phyloP scores from a whole-genome alignment of 306 rosid species.

The Castanospermum australe region DNA sequence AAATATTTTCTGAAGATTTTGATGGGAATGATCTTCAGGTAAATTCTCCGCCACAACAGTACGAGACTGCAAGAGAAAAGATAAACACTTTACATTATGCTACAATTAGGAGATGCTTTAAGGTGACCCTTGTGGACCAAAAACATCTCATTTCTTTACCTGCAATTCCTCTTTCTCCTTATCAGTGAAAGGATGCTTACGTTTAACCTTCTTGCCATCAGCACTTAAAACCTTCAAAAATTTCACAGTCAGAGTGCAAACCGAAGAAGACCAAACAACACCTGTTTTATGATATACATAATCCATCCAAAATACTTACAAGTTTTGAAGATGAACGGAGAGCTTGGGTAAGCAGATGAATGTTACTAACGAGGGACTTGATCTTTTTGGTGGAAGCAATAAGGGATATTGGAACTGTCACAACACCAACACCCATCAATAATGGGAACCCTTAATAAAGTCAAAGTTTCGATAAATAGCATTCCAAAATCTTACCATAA shows the following conservation, averaged over 20 bases:
- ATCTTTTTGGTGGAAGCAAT: constrained; percentile 80
- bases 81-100: constrained; percentile 8
- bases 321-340: constrained; percentile 82
- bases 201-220: constrained; percentile 85
- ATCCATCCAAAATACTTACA: constrained; percentile 48
- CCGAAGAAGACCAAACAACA: background rate
- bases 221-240: constrained; percentile 62
- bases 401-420: constrained; percentile 68
- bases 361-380: constrained; percentile 64
- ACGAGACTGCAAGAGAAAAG: constrained; percentile 67
- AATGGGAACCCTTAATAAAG: background rate
- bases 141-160: constrained; percentile 36
- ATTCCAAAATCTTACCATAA: constrained; percentile 55
- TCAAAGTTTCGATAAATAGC: background rate
- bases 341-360: constrained; percentile 60
- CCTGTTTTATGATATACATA: background rate
- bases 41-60: constrained; percentile 86
- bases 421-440: constrained; percentile 15
- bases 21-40: constrained; percentile 97
- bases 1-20: constrained; percentile 83
- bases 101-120: background rate
- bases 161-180: constrained; percentile 86
- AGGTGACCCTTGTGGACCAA: background rate
- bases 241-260: constrained; percentile 8
- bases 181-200: constrained; percentile 77